Base-by-base conservation (phyloP, 805 yeast species). In the Grigorovia humatica region DNA sequence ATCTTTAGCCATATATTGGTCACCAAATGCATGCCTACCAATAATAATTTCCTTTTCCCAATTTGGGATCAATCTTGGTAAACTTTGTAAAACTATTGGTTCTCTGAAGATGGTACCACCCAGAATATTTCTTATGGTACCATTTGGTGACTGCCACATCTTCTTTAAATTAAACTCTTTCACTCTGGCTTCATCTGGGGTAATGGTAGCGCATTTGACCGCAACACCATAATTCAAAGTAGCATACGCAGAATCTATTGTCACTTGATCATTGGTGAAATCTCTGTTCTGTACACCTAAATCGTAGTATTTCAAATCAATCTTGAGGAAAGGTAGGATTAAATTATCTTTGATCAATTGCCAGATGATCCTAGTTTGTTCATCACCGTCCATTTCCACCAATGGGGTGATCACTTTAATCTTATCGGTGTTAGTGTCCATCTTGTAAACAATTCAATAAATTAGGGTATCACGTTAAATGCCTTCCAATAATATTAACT, bases 81-180 rank as follows among this genome's bases (percentile, higher is more conserved):
- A 85, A 60, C 80, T 74, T 53, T 88, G 88, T 62, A 91, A 88
- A 50, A 91, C 88, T 68, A 91, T 91, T 55, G 97, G 96, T 73
- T 90, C 98, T 65, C 98, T 81, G 78, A 91, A 91, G 46, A 91
- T 96, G 30, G 97, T 91, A 54, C 98, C 98, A 48, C 96, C 96
- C 54, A 91, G 75, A 55, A 91, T 84, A 74, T 91, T 91, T 73
- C 98, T 83, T 68, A 91, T 87, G 48, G 98, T 91, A 54, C 98
- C 98, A 71, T 91, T 91, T 57, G 98, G 98, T 15, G 96, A 88
- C 54, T 85, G 77, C 97, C 97, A 91, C 98, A 91, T 91, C 70
- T 89, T 85, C 74, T 91, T 89, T 70, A 91, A 78, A 52, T 78
- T 74, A 71, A 88, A 91, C 71, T 91, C 98, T 70, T 86, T 75